Evolutionary conservation across 768 basidiomycete genomes (phyloP), one percentile per base, ranked within the genome.

Genomic region (Trametes cubensis): DNA sequence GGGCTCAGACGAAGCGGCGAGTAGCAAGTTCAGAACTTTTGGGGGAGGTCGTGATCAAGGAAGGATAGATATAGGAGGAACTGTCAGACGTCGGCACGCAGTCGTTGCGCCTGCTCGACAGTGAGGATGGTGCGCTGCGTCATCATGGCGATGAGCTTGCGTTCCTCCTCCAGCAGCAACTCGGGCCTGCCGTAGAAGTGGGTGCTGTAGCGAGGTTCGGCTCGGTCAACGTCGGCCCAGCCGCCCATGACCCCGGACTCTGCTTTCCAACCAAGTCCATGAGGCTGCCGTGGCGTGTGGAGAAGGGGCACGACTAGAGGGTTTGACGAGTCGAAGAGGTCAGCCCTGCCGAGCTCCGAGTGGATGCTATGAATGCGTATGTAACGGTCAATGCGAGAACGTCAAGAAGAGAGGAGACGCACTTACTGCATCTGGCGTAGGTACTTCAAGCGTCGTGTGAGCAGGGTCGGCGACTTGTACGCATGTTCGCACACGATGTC

Each of bases 391-490:
- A 15, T 14, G 3, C 17, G 30, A 10, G 34, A 10, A 34, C 17
- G 8, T 51, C 11, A 1, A n/a, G 49, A 1, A 18, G 18, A 7
- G 49, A 18, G 2, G 30, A 8, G n/a, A 8, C 20, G 1, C 0
- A 47, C 55, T 6, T 20, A 56, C 55, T 56, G 45, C 55, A 56
- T 47, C 34, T 56, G 55, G 34, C 55, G 55, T 10, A 56, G 45
- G 34, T 47, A 48, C 18, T n/a, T 15, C 28, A 56, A 20, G n/a
- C 55, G 55, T 21, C 45, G 28, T 30, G 13, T 20, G 14, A 34
- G 45, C 3, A 56, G 55, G 13, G 55, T 56, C 20, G 28, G 55
- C 14, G 26, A 18, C 15, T 46, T n/a, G 45, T 47, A 56, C 2
- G 28, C 14, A 28, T 56, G 45, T 6, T 56, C 55, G 34, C 21